Evolutionary conservation across 2,329 filamentous ascomycete genomes (phyloP).

Genomic region (Aspergillus chevalieri): DNA sequence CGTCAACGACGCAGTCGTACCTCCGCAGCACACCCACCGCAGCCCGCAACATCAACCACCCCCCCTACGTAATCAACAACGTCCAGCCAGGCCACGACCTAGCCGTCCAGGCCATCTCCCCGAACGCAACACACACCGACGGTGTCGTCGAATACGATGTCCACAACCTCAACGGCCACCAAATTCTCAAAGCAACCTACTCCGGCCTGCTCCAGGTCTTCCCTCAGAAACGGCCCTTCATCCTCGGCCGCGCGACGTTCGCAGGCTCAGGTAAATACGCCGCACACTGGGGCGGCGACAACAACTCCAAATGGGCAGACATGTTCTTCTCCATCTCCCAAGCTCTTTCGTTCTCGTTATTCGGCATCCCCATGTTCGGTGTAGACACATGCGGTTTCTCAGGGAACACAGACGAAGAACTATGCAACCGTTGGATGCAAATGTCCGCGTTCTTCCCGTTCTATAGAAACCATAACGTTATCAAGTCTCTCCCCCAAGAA

Average conservation of each 20-base stretch:
- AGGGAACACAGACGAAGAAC: constrained; percentile 60
- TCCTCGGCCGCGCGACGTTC: constrained; percentile 78
- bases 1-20: constrained; percentile 41
- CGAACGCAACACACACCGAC: constrained; percentile 70
- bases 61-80: constrained; percentile 72
- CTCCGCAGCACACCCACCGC: constrained; percentile 56
- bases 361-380: constrained; percentile 72
- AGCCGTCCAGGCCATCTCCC: constrained; percentile 64
- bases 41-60: constrained; percentile 62
- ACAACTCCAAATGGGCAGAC: constrained; percentile 62
- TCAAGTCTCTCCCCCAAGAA: constrained; percentile 60
- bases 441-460: constrained; percentile 70
- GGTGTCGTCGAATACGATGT: constrained; percentile 73
- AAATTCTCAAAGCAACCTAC: constrained; percentile 72
- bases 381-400: constrained; percentile 65
- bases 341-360: constrained; percentile 67
- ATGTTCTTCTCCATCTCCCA: constrained; percentile 75
- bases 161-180: constrained; percentile 72
- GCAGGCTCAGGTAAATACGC: constrained; percentile 68
- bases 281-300: constrained; percentile 79
- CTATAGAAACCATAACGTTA: constrained; percentile 68
- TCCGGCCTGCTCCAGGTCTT: constrained; percentile 59
- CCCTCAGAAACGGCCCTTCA: constrained; percentile 68
- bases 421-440: constrained; percentile 70
- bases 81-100: constrained; percentile 59